Conservation (phyloP, 805 yeast genomes). For the Candida morakotiae region DNA sequence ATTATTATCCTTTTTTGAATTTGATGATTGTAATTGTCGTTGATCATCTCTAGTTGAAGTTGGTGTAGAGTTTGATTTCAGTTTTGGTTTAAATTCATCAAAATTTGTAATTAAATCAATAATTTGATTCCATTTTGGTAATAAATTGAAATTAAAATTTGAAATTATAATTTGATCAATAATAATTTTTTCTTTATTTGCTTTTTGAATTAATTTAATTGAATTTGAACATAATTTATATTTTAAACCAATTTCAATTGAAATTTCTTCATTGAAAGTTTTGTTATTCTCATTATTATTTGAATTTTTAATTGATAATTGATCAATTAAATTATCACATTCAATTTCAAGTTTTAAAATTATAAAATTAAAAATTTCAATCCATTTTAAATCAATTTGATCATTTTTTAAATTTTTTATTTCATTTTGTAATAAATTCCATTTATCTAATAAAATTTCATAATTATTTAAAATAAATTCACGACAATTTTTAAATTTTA, state of each 20-base stretch:
- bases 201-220: constrained; percentile 28
- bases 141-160: constrained; percentile 19
- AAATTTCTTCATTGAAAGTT: constrained; percentile 14
- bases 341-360: constrained; percentile 34
- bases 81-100: neutral
- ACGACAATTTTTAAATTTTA: constrained; percentile 24
- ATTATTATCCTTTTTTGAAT: too few species aligned
- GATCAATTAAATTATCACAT: constrained; percentile 18
- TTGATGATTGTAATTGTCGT: neutral
- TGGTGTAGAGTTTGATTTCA: neutral
- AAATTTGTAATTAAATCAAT: constrained; percentile 10
- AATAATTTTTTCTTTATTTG: constrained; percentile 35
- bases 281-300: neutral
- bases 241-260: constrained; percentile 25
- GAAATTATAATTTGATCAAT: constrained; percentile 22
- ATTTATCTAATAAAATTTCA: constrained; percentile 33
- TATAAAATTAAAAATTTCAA: constrained; percentile 45
- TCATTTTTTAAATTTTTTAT: constrained; percentile 40
- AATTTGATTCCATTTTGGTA: constrained; percentile 24
- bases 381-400: constrained; percentile 54
- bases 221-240: constrained; percentile 39
- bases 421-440: constrained; percentile 39
- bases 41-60: constrained; percentile 6
- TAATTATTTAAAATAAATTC: constrained; percentile 34
- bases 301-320: constrained; percentile 10